Evolutionary conservation across 1,139 yeast species (phyloP).

Genomic region (Waltiozyma sp.): DNA sequence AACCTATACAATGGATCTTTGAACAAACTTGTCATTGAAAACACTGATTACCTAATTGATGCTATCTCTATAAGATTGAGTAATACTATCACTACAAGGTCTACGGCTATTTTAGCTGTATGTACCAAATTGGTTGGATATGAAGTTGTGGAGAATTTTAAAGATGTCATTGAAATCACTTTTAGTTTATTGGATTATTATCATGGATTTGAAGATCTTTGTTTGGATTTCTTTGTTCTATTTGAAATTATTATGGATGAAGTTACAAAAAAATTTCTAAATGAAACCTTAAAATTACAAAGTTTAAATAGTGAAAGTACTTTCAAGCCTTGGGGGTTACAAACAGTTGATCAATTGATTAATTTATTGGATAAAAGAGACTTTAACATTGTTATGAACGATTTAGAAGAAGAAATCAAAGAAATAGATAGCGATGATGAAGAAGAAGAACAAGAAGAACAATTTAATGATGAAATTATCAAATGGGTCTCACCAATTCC

Average conservation of each 20-base stretch:
- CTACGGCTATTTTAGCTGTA: slow-evolving; percentile 59
- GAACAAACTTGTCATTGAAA: slow-evolving; percentile 43
- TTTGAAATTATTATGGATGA: slow-evolving; percentile 56
- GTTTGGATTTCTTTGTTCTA: slow-evolving; percentile 65
- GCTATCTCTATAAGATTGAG: slow-evolving; percentile 58
- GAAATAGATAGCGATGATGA: slow-evolving; percentile 25
- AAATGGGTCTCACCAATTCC: slow-evolving; percentile 63
- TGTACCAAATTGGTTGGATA: slow-evolving; percentile 62
- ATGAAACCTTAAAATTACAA: slow-evolving; percentile 14
- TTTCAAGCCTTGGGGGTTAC: slow-evolving; percentile 49
- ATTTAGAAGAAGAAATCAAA: neutral
- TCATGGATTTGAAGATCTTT: slow-evolving; percentile 67
- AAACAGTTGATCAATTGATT: slow-evolving; percentile 27
- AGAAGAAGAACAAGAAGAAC: slow-evolving; percentile 19
- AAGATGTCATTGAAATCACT: slow-evolving; percentile 62
- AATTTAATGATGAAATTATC: slow-evolving; percentile 19
- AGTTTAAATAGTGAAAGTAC: slow-evolving; percentile 10
- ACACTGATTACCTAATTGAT: slow-evolving; percentile 75
- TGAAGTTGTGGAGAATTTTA: slow-evolving; percentile 51
- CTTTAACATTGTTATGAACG: slow-evolving; percentile 12
- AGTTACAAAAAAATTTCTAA: slow-evolving; percentile 31
- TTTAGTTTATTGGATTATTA: slow-evolving; percentile 72
- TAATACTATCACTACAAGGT: slow-evolving; percentile 62
- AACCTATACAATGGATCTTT: slow-evolving; percentile 49
- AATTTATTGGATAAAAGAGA: slow-evolving; percentile 30